Percentiles rank a stretch among this genome's conserved stretches.
Evolutionary conservation across 225 moss, liverwort and hornwort genomes (phyloP).

Genomic region (Asterella californica): DNA sequence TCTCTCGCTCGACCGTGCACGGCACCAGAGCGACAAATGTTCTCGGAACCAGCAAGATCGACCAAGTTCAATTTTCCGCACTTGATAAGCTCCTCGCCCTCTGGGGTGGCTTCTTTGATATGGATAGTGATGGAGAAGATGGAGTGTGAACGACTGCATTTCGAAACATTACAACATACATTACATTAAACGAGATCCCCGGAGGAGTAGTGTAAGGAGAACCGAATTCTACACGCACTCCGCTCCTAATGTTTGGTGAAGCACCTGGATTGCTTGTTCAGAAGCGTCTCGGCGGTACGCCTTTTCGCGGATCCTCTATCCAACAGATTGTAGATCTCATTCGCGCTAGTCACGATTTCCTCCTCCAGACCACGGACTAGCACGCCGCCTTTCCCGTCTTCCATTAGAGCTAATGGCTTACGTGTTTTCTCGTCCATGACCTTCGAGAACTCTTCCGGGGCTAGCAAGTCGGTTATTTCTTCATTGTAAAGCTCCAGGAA

Average conservation of each 20-base stretch:
- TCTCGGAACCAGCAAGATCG: constrained; percentile 95
- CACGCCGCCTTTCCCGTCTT: constrained; percentile 96
- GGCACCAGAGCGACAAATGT: constrained; percentile 94
- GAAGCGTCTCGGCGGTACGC: constrained; percentile 86
- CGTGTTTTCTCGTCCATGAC: constrained; percentile 84
- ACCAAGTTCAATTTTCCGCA: constrained; percentile 95
- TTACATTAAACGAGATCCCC: not conserved
- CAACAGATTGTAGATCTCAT: constrained; percentile 81
- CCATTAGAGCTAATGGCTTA: constrained; percentile 93
- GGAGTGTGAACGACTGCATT: constrained; percentile 83
- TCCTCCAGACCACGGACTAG: constrained; percentile 96
- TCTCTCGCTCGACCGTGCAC: constrained; percentile 81
- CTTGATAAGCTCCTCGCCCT: constrained; percentile 96
- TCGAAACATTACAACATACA: not conserved
- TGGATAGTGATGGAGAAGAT: constrained; percentile 94
- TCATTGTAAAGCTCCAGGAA: constrained; percentile 95
- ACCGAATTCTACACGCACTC: not conserved
- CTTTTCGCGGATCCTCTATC: constrained; percentile 91
- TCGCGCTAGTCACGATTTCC: constrained; percentile 91
- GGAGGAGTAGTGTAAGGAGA: not conserved
- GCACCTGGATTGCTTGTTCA: constrained; percentile 95
- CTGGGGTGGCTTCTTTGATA: constrained; percentile 94
- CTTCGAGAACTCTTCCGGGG: constrained; percentile 90
- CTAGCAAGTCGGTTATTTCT: constrained; percentile 90
- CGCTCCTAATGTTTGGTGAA: not conserved